These are phyloP conservation scores for Nakazawaea ambrosiae DNA, from an alignment of 805 yeast species.

Conservation along the genomic window DNA sequence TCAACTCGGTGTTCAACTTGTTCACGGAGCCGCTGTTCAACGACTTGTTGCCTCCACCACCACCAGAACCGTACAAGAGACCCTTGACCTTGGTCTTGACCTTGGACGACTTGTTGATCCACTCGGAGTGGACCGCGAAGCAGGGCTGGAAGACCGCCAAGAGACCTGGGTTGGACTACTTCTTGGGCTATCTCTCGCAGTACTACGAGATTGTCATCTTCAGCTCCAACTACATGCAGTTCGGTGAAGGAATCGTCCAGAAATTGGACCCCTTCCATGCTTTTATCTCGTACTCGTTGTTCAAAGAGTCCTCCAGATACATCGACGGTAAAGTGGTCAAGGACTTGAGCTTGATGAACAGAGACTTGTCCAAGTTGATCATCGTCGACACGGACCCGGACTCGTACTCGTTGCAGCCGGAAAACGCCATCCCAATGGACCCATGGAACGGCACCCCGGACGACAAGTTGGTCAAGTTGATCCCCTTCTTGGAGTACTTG, in stretches of 20 bases:
- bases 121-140: conserved; percentile 86
- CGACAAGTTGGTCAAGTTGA: conserved; percentile 70
- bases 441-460: conserved; percentile 86
- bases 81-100: conserved; percentile 86
- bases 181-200: conserved; percentile 88
- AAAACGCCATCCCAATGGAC: conserved; percentile 79
- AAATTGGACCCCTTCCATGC: conserved; percentile 94
- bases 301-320: conserved; percentile 85
- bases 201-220: conserved; percentile 94
- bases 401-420: conserved; percentile 78
- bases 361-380: conserved; percentile 79
- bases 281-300: conserved; percentile 77
- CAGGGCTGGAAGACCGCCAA: conserved; percentile 98
- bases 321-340: conserved; percentile 85
- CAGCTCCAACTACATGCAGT: conserved; percentile 77
- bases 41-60: conserved; percentile 84
- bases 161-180: conserved; percentile 97
- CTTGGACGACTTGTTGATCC: conserved; percentile 84
- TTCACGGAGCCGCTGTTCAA: conserved; percentile 93
- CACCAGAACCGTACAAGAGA: conserved; percentile 87
- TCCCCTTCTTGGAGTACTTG: conserved; percentile 90
- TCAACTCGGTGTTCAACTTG: conserved; percentile 66
- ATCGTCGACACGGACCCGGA: conserved; percentile 74
- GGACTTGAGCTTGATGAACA: conserved; percentile 83
- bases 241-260: conserved; percentile 75